phyloP scores from a whole-genome alignment of 2,329 filamentous ascomycete species.

The Cytospora piceae region DNA sequence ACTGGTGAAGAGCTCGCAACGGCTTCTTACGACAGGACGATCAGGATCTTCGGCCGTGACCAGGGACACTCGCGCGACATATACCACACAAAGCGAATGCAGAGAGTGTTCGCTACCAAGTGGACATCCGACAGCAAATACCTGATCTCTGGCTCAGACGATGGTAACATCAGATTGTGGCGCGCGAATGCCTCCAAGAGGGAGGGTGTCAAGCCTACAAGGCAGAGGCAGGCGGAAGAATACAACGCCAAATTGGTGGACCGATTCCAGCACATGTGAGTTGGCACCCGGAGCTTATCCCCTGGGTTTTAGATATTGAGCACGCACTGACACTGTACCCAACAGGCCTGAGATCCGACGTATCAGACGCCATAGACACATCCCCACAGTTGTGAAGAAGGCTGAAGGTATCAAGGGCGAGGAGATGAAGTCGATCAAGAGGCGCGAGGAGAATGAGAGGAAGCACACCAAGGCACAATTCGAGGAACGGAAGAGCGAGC shows the following conservation, averaged over 20 bases:
- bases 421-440: constrained; percentile 85
- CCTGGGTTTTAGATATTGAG: neutral
- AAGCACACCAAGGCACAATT: constrained; percentile 87
- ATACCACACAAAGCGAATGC: constrained; percentile 98
- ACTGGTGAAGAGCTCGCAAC: constrained; percentile 93
- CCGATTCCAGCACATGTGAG: constrained; percentile 82
- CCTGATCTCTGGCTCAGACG: constrained; percentile 87
- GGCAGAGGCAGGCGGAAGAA: constrained; percentile 85
- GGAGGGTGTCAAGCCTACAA: constrained; percentile 81
- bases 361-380: constrained; percentile 87
- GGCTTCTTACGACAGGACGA: constrained; percentile 84
- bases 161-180: constrained; percentile 79
- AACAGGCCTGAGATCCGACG: constrained; percentile 77
- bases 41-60: constrained; percentile 81
- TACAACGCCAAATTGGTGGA: constrained; percentile 86
- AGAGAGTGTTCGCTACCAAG: constrained; percentile 82
- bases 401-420: constrained; percentile 91
- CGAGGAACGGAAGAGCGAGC: constrained; percentile 56
- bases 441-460: constrained; percentile 90
- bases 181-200: constrained; percentile 81
- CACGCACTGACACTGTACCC: constrained; percentile 6
- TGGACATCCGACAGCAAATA: constrained; percentile 92
- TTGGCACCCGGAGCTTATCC: neutral
- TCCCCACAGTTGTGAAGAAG: constrained; percentile 95
- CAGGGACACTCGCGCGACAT: constrained; percentile 87